Percentiles rank a stretch among this genome's conserved stretches.
These are phyloP conservation scores for Sugiyamaella neomexicana DNA, from an alignment of 1,139 yeast genomes.

Conservation along the genomic window DNA sequence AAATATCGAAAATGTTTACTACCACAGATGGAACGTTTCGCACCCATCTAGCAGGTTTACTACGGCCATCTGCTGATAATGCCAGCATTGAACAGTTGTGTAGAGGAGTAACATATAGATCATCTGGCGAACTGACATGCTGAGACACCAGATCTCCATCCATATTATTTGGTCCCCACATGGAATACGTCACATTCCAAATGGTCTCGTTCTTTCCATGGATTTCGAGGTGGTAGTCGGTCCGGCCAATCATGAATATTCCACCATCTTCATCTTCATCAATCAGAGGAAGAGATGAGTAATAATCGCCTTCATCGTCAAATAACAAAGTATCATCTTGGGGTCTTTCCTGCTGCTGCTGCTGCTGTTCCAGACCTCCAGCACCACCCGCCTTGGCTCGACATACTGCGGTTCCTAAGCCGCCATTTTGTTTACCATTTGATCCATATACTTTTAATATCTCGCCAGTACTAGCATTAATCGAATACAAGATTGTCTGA, in stretches of 20 bases:
- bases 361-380: constrained; percentile 7
- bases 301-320: constrained; percentile 29
- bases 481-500: constrained; percentile 70
- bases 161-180: constrained; percentile 92
- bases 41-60: constrained; percentile 80
- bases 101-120: constrained; percentile 78
- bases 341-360: neutral
- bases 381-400: constrained; percentile 14
- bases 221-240: constrained; percentile 58
- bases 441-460: constrained; percentile 70
- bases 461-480: constrained; percentile 76
- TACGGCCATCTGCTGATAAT: constrained; percentile 60
- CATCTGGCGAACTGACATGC: constrained; percentile 51
- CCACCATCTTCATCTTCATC: constrained; percentile 29
- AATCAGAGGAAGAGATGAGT: constrained; percentile 14
- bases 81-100: constrained; percentile 61
- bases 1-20: constrained; percentile 72
- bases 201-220: constrained; percentile 65
- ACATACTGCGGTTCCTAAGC: constrained; percentile 33
- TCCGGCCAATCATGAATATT: constrained; percentile 42
- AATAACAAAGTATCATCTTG: constrained; percentile 20
- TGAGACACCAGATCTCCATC: constrained; percentile 63
- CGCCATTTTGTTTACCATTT: constrained; percentile 13
- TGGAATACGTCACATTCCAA: constrained; percentile 86
- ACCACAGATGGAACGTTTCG: constrained; percentile 59